phyloP scores from a whole-genome alignment of 352 stramenopile species.

The Globisporangium barbulae region DNA sequence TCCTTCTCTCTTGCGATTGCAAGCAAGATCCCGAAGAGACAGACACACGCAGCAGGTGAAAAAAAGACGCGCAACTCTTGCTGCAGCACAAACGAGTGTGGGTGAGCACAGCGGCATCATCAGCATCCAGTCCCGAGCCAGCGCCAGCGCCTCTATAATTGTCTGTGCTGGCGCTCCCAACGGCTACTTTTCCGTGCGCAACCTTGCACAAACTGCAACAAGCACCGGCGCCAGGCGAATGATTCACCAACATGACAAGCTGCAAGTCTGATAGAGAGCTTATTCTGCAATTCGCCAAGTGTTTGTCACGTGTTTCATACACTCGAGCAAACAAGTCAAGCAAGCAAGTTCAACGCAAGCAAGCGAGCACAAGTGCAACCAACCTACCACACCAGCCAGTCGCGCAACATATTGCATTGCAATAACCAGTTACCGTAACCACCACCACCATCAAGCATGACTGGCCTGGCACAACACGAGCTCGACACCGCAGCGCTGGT shows the following conservation, averaged over 20 bases:
- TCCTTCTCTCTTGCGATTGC: slow-evolving; percentile 1
- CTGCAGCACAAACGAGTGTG: neutral
- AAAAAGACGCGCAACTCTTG: slow-evolving; percentile 10
- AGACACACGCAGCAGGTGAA: neutral
- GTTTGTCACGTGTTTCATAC: slow-evolving; percentile 1
- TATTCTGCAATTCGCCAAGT: slow-evolving; percentile 4
- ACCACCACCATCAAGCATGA: neutral
- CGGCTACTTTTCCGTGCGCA: neutral
- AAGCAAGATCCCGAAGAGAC: slow-evolving; percentile 8
- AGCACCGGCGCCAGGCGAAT: neutral
- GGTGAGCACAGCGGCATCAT: neutral
- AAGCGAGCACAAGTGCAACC: neutral
- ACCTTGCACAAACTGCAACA: neutral
- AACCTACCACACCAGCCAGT: neutral
- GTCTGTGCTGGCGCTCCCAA: slow-evolving; percentile 4
- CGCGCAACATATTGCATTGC: neutral
- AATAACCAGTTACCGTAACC: neutral
- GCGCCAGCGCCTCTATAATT: slow-evolving; percentile 7
- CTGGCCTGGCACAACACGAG: neutral
- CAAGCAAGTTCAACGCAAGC: neutral
- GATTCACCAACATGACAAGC: neutral
- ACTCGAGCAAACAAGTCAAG: neutral
- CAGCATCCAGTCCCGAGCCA: slow-evolving; percentile 2
- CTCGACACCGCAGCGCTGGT: slow-evolving; percentile 7
- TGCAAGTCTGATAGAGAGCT: neutral